Percentiles rank a stretch among this genome's conserved stretches.
phyloP scores from a whole-genome alignment of 1,139 yeast species.

The Taphrina sp. region DNA sequence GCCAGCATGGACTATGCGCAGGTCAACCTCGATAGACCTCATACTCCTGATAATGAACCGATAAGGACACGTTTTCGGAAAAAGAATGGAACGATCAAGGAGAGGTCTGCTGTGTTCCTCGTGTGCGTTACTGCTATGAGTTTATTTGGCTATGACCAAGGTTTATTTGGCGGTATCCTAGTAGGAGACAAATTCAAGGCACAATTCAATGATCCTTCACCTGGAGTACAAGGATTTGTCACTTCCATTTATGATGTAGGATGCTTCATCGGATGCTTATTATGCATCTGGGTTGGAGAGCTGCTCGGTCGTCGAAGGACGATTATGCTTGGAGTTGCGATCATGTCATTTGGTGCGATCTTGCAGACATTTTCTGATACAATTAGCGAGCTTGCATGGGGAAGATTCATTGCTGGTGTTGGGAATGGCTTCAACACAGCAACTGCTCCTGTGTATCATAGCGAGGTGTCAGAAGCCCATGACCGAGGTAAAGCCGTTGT shows the following conservation, averaged over 20 bases:
- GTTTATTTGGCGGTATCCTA: conserved; percentile 40
- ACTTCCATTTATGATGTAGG: conserved; percentile 43
- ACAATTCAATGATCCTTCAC: conserved; percentile 38
- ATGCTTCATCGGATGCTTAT: conserved; percentile 55
- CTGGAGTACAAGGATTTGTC: conserved; percentile 31
- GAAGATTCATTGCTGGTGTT: conserved; percentile 56
- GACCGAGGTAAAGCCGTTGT: conserved; percentile 70
- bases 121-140: conserved; percentile 29
- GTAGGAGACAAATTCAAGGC: conserved; percentile 38
- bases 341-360: conserved; percentile 52
- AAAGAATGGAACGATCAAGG: conserved; percentile 28
- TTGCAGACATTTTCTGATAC: conserved; percentile 50
- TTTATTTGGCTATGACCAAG: conserved; percentile 39
- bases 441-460: conserved; percentile 77
- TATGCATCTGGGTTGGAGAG: conserved; percentile 54
- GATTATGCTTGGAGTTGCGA: conserved; percentile 50
- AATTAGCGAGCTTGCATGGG: conserved; percentile 54
- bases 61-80: conserved; percentile 22
- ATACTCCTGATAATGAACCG: conserved; percentile 22
- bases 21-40: conserved; percentile 14
- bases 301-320: conserved; percentile 53
- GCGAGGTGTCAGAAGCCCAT: conserved; percentile 70
- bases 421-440: conserved; percentile 64
- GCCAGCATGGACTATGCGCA: conserved; percentile 23
- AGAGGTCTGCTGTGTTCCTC: conserved; percentile 18